Conservation (phyloP, 495 filamentous ascomycete genomes). For the Cairneyella variabilis region DNA sequence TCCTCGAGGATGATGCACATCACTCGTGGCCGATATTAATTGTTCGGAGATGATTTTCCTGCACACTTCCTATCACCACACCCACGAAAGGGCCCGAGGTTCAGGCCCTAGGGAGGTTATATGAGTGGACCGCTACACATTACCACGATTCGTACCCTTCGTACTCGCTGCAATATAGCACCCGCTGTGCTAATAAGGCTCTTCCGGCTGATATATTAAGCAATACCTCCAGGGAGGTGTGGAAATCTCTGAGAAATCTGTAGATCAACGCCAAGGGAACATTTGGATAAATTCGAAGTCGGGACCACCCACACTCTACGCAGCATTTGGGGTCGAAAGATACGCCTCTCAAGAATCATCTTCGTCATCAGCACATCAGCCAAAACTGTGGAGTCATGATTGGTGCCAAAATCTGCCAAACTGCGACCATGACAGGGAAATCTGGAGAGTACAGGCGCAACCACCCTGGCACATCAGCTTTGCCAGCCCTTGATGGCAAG, state of each 20-base stretch:
- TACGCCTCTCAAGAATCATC: not conserved
- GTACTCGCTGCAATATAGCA: not conserved
- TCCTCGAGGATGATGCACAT: conserved; percentile 5
- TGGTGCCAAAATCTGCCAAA: conserved; percentile 4
- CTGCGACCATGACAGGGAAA: not conserved
- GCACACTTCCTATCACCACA: not conserved
- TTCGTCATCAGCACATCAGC: conserved; percentile 8
- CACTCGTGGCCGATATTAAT: conserved; percentile 3
- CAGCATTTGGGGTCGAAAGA: not conserved
- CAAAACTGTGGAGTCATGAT: not conserved
- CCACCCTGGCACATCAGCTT: not conserved
- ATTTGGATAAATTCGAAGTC: conserved; percentile 4
- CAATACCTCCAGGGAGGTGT: not conserved
- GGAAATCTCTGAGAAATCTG: conserved; percentile 17
- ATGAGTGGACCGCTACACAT: too few species aligned
- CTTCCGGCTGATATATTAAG: not conserved
- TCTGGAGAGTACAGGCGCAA: too few species aligned
- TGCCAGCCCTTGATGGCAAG: conserved; percentile 1
- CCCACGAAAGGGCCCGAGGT: not conserved
- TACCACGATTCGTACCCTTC: not conserved
- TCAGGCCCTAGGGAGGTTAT: too few species aligned
- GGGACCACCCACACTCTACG: not conserved
- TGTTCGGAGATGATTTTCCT: conserved; percentile 21
- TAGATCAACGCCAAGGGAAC: conserved; percentile 13
- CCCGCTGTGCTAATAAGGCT: not conserved